Evolutionary conservation across 805 yeast species (phyloP), one percentile per base, ranked within the genome.

Genomic region (Barnettozyma populi): DNA sequence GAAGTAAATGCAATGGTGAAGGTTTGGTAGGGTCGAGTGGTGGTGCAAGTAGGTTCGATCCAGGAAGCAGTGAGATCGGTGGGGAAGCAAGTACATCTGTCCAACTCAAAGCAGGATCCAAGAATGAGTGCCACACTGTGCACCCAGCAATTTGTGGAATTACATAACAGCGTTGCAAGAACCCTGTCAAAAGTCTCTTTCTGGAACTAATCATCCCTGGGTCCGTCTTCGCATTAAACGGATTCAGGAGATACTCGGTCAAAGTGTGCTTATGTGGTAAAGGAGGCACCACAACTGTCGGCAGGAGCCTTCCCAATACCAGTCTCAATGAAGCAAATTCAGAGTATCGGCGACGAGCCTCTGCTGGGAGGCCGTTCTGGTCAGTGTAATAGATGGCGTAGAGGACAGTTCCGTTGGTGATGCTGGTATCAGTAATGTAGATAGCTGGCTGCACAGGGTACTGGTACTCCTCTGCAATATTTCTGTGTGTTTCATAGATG

Each of bases 61-160:
- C 59, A 40, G 89, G 79, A 45, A 85, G 63, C 11, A 70, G 65
- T 4, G 75, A 67, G 16, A 82, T 71, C 3, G 81, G 84, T 13
- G 84, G 81, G 3, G 78, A 62, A 41, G 66, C 68, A 43, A 84
- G 58, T 2, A 80, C 95, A 59, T 90, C 96, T 21, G 76, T 72
- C 92, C 97, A 94, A 54, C 79, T 77, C 11, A 87, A 79, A 51
- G 84, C 84, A 7, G 98, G 96, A 60, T 90, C 94, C 48, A 94
- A 65, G 59, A 94, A 94, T 60, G 84, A 80, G 36, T 80, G 75
- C 58, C 90, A 87, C 20, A 86, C 80, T 18, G 74, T 73, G 53
- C 82, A 77, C 23, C 73, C 72, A 36, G 80, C 67, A 20, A 94
- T 73, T 52, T 74, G 77, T 1, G 71, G 69, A 41, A 82, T 80